Evolutionary conservation across 345 rosid genomes (phyloP).

Genomic region (Eucalyptus pauciflora): DNA sequence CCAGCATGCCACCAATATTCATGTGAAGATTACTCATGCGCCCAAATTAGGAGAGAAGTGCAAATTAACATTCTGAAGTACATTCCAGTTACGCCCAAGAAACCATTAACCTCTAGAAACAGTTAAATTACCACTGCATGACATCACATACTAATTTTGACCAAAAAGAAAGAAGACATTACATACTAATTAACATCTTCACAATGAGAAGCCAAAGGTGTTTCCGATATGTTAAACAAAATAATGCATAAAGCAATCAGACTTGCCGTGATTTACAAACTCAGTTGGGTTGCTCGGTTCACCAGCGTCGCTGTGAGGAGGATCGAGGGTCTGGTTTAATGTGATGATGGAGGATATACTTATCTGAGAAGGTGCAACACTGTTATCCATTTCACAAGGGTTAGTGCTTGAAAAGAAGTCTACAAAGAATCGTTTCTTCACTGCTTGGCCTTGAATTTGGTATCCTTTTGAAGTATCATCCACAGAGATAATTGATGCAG

Average conservation of each 20-base stretch:
- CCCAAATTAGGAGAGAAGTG: not conserved
- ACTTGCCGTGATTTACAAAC: slow-evolving; percentile 69
- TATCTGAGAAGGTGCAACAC: slow-evolving; percentile 30
- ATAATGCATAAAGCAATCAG: not conserved
- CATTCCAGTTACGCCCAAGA: not conserved
- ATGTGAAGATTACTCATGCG: not conserved
- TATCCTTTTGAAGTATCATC: slow-evolving; percentile 47
- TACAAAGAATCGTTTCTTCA: slow-evolving; percentile 23
- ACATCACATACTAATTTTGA: not conserved
- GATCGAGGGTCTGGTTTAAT: slow-evolving; percentile 21
- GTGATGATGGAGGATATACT: slow-evolving; percentile 48
- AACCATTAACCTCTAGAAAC: not conserved
- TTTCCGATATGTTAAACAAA: not conserved
- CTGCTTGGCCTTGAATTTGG: slow-evolving; percentile 30
- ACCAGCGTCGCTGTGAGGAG: slow-evolving; percentile 8
- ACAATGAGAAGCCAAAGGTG: not conserved
- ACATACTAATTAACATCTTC: not conserved
- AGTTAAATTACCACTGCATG: not conserved
- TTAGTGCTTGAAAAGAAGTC: slow-evolving; percentile 63
- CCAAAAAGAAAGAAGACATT: not conserved
- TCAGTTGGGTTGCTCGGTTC: slow-evolving; percentile 48
- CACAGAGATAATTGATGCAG: slow-evolving; percentile 21
- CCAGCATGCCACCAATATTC: not conserved
- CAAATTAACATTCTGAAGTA: not conserved
- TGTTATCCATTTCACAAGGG: slow-evolving; percentile 46